Conservation (phyloP, 208 protist species). For the Trypanosoma mega region DNA sequence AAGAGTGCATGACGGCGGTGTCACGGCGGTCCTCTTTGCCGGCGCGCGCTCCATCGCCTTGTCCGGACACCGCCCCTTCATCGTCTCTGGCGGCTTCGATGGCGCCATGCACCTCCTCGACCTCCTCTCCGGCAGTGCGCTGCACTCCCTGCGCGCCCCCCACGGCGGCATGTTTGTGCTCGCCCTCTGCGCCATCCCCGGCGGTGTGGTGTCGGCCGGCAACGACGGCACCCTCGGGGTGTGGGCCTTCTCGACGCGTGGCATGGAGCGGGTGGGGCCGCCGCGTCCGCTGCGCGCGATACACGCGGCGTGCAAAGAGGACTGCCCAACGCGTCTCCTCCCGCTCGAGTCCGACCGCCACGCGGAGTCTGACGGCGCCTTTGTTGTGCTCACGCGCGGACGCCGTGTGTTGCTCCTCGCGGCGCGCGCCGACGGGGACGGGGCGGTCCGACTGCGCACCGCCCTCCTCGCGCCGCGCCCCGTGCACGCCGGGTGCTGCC, state of each 20-base stretch:
- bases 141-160: conserved; percentile 41
- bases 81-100: conserved; percentile 76
- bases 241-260: conserved; percentile 27
- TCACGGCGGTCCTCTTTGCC: conserved; percentile 62
- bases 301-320: conserved; percentile 19
- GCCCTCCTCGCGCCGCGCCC: conserved; percentile 24
- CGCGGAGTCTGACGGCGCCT: conserved; percentile 1
- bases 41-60: conserved; percentile 34
- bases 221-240: conserved; percentile 73
- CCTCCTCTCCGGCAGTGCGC: conserved; percentile 37
- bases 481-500: conserved; percentile 20
- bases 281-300: conserved; percentile 13
- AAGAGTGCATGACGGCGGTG: conserved; percentile 55
- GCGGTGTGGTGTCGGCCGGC: conserved; percentile 40
- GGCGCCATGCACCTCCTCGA: conserved; percentile 55
- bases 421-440: conserved; percentile 7
- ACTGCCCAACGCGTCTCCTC: conserved; percentile 19
- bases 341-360: too few relatives aligned
- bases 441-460: conserved; percentile 18
- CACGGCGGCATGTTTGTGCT: conserved; percentile 65
- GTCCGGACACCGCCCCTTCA: conserved; percentile 42
- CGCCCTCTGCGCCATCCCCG: conserved; percentile 35
- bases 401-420: conserved; percentile 15
- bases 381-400: conserved; percentile 26
- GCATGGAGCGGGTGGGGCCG: conserved; percentile 15